Percentiles rank a stretch among this genome's conserved stretches.
These are phyloP conservation scores for Flaveria sonorensis DNA, from an alignment of 129 eudicot genomes.

Conservation along the genomic window DNA sequence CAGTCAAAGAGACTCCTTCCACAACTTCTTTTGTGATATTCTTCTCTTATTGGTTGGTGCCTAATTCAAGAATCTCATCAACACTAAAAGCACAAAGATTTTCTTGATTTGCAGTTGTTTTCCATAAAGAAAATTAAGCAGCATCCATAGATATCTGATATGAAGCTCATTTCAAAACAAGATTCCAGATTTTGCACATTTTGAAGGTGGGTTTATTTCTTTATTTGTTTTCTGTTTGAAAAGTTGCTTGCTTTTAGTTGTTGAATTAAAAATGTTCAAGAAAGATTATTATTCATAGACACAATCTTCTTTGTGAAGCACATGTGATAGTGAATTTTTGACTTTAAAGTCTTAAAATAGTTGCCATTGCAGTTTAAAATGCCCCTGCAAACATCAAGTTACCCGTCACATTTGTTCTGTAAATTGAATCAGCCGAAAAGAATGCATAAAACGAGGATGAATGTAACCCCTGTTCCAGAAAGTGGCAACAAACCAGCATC, in stretches of 20 bases:
- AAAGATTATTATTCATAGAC: too few species aligned
- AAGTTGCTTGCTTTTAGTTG: not conserved
- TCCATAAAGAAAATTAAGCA: not conserved
- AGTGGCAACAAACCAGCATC: conserved; percentile 28
- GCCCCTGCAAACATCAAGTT: conserved; percentile 53
- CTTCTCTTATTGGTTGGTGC: conserved; percentile 30
- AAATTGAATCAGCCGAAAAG: conserved; percentile 34
- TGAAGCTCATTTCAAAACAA: conserved; percentile 20
- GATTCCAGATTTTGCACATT: conserved; percentile 22
- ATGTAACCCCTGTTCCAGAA: conserved; percentile 37
- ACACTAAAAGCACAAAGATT: conserved; percentile 7
- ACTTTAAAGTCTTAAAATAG: not conserved
- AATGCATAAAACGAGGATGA: conserved; percentile 24
- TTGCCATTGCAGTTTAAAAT: conserved; percentile 24
- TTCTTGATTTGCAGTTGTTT: conserved; percentile 16
- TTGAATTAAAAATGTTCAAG: not conserved
- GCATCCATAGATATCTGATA: conserved; percentile 9
- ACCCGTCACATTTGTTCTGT: conserved; percentile 37
- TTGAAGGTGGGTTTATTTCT: conserved; percentile 32
- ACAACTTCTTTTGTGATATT: conserved; percentile 21
- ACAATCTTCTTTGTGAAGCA: too few species aligned
- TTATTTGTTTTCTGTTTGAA: not conserved
- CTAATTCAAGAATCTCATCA: conserved; percentile 20
- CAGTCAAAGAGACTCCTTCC: conserved; percentile 30
- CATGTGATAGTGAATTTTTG: not conserved